These are phyloP conservation scores for Mortierella alpina DNA, from an alignment of 192 early-diverging fungal genomes.

Conservation along the genomic window DNA sequence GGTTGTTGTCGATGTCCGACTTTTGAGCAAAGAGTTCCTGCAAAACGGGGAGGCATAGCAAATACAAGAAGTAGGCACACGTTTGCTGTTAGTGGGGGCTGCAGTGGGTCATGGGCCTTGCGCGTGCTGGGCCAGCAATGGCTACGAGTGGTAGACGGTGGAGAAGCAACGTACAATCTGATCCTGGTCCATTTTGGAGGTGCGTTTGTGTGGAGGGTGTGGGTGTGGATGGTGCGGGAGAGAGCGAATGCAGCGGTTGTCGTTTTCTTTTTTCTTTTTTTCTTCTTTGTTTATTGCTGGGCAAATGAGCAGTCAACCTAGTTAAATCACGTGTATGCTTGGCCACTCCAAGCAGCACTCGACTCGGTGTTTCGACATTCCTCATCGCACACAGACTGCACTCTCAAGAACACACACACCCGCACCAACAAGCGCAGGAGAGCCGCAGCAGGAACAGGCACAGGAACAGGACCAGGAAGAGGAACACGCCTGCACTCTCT, in stretches of 20 bases:
- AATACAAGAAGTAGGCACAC: not conserved
- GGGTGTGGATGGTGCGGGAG: not conserved
- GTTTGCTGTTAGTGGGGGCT: not conserved
- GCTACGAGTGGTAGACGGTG: no score
- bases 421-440: not conserved
- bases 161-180: constrained; percentile 24
- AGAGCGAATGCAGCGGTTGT: not conserved
- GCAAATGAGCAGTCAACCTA: not conserved
- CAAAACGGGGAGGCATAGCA: not conserved
- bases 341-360: no score
- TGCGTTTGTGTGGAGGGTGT: not conserved
- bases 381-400: not conserved
- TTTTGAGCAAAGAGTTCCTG: constrained; percentile 58
- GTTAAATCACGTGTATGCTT: not conserved
- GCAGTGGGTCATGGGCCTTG: no score
- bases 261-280: not conserved
- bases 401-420: no score
- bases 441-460: not conserved
- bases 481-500: not conserved
- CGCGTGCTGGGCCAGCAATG: no score
- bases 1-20: constrained; percentile 71
- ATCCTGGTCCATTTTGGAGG: constrained; percentile 30
- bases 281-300: constrained; percentile 4
- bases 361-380: not conserved
- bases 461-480: not conserved